A percentile compares a stretch with the other conserved stretches of the same genome.
Conservation (phyloP, 805 yeast species). For the Tetrapisispora fleetii region DNA sequence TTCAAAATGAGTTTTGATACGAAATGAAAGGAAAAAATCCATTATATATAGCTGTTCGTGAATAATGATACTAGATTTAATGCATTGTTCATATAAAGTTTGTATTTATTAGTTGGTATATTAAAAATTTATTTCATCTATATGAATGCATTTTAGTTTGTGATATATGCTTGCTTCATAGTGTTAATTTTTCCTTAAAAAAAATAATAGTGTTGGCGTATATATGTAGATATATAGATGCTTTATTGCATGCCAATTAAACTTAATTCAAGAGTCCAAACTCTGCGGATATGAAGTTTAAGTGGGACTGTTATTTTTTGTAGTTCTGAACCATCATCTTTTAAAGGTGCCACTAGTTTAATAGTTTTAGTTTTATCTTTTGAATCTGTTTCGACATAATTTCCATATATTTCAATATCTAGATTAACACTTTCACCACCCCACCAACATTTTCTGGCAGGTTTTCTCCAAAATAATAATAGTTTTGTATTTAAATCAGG, state of each 20-base stretch:
- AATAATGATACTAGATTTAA: too few species aligned
- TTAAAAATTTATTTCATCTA: neutral
- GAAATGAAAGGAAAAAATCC: too few species aligned
- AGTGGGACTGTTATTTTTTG: slow-evolving; percentile 33
- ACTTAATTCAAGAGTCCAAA: slow-evolving; percentile 92
- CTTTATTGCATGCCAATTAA: slow-evolving; percentile 64
- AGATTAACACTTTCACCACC: slow-evolving; percentile 47
- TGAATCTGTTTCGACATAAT: slow-evolving; percentile 10
- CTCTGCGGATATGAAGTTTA: slow-evolving; percentile 79
- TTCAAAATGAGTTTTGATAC: too few species aligned
- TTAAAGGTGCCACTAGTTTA: slow-evolving; percentile 10
- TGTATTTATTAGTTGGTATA: too few species aligned
- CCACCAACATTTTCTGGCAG: slow-evolving; percentile 99
- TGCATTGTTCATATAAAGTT: too few species aligned
- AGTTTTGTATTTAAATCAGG: slow-evolving; percentile 46
- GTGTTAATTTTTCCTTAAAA: neutral
- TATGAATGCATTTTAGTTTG: neutral
- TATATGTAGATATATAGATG: too few species aligned
- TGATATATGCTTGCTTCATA: neutral
- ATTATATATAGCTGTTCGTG: too few species aligned
- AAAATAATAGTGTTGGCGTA: too few species aligned
- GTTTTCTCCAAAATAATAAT: slow-evolving; percentile 90
- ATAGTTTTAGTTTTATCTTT: slow-evolving; percentile 4
- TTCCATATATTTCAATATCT: slow-evolving; percentile 27
- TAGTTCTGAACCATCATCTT: slow-evolving; percentile 9